Percentiles rank a stretch among this genome's conserved stretches.
phyloP scores from a whole-genome alignment of 2,329 filamentous ascomycete genomes.

The Claviceps paspali region DNA sequence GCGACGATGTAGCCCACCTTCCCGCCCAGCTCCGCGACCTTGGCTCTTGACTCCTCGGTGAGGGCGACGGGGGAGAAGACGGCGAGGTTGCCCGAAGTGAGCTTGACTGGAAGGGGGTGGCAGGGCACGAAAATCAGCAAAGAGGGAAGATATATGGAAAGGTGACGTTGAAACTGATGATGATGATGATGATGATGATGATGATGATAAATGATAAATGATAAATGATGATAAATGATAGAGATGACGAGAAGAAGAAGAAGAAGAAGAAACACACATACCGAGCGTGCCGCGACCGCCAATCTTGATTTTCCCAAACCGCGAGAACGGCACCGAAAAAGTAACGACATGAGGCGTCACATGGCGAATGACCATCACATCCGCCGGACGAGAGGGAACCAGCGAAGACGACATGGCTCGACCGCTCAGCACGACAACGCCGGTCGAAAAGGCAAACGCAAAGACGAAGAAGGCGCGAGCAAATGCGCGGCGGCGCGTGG shows the following conservation, averaged over 20 bases:
- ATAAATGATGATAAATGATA: not conserved
- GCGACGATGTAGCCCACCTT: slow-evolving; percentile 74
- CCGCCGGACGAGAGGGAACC: slow-evolving; percentile 54
- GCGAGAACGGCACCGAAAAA: slow-evolving; percentile 68
- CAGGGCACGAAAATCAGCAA: not conserved
- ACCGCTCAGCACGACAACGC: too few relatives aligned
- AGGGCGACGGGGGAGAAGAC: slow-evolving; percentile 87
- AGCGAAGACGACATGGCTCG: slow-evolving; percentile 45
- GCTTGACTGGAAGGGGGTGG: slow-evolving; percentile 43
- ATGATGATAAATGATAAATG: too few relatives aligned
- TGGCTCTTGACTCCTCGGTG: slow-evolving; percentile 54
- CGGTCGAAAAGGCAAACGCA: too few relatives aligned
- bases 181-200: too few relatives aligned
- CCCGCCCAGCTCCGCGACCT: slow-evolving; percentile 49
- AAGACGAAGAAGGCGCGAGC: too few relatives aligned
- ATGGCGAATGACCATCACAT: slow-evolving; percentile 82
- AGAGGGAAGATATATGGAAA: not conserved
- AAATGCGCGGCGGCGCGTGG: too few relatives aligned
- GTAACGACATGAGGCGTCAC: slow-evolving; percentile 67
- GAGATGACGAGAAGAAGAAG: not conserved
- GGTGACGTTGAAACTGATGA: too few relatives aligned
- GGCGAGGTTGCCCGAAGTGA: slow-evolving; percentile 62
- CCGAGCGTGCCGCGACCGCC: slow-evolving; percentile 78
- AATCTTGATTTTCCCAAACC: slow-evolving; percentile 65
- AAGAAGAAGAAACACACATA: slow-evolving; percentile 22